phyloP scores from a whole-genome alignment of 306 rosid genomes.

The Rosa rugosa region DNA sequence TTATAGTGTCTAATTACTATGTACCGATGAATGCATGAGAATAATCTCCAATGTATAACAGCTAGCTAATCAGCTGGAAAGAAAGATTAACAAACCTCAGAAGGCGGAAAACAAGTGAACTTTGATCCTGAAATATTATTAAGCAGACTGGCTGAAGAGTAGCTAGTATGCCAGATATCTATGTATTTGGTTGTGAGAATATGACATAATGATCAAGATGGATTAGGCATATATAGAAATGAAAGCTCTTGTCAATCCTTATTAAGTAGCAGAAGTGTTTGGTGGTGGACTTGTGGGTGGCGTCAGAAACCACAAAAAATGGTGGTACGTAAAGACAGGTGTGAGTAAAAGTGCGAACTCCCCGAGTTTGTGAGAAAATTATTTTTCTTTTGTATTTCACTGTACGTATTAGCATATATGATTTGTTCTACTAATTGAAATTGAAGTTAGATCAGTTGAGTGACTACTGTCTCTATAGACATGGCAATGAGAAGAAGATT shows the following conservation, averaged over 20 bases:
- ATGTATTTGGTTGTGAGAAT: background rate
- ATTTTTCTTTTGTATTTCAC: background rate
- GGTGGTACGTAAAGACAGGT: slow-evolving; percentile 8
- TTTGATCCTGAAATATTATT: background rate
- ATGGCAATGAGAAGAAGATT: background rate
- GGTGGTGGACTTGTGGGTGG: background rate
- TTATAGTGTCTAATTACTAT: background rate
- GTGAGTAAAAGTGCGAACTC: slow-evolving; percentile 17
- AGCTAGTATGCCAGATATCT: background rate
- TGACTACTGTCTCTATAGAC: background rate
- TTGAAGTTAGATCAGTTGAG: background rate
- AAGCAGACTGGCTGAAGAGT: background rate
- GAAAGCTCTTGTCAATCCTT: background rate
- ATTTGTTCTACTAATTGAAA: background rate
- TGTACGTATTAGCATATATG: background rate
- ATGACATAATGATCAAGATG: background rate
- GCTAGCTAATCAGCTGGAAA: background rate
- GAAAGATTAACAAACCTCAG: background rate
- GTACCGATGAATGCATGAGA: background rate
- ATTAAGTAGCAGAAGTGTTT: background rate
- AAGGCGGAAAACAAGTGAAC: background rate
- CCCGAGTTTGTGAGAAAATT: slow-evolving; percentile 9
- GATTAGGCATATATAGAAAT: background rate
- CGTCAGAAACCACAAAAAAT: background rate
- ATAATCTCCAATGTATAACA: background rate